phyloP scores from a whole-genome alignment of 2,329 filamentous ascomycete species.

The Thyridium curvatum region DNA sequence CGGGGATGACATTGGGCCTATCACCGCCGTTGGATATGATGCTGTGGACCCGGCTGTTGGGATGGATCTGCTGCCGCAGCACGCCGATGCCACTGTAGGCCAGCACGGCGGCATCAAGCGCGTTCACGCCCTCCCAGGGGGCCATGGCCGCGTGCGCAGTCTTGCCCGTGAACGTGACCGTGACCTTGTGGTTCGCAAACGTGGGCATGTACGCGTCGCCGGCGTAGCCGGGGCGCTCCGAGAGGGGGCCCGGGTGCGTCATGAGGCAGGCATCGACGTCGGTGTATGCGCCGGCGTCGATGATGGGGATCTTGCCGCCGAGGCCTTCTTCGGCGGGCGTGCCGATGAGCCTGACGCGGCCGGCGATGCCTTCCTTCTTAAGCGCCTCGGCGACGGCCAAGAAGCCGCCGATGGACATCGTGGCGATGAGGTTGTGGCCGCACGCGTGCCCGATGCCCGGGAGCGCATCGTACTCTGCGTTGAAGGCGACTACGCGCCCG shows the following conservation, averaged over 20 bases:
- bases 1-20: conserved; percentile 1
- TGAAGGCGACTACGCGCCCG: no score
- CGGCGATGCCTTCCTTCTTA: not conserved
- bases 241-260: conserved; percentile 14
- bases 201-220: conserved; percentile 1
- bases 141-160: conserved; percentile 30
- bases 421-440: not conserved
- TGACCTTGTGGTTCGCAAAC: conserved; percentile 1
- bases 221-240: conserved; percentile 2
- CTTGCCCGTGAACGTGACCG: conserved; percentile 20
- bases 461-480: no score
- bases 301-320: conserved; percentile 14
- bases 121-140: conserved; percentile 34
- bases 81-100: conserved; percentile 19
- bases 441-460: no score
- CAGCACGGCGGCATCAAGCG: conserved; percentile 28
- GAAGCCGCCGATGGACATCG: not conserved
- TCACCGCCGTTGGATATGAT: conserved; percentile 1
- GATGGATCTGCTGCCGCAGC: conserved; percentile 10
- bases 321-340: conserved; percentile 8
- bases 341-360: conserved; percentile 2
- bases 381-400: not conserved
- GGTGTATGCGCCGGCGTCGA: conserved; percentile 20
- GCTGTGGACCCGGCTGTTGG: not conserved
- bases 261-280: conserved; percentile 21